phyloP scores from a whole-genome alignment of 192 early-diverging fungal species.

The Funneliformis mosseae region DNA sequence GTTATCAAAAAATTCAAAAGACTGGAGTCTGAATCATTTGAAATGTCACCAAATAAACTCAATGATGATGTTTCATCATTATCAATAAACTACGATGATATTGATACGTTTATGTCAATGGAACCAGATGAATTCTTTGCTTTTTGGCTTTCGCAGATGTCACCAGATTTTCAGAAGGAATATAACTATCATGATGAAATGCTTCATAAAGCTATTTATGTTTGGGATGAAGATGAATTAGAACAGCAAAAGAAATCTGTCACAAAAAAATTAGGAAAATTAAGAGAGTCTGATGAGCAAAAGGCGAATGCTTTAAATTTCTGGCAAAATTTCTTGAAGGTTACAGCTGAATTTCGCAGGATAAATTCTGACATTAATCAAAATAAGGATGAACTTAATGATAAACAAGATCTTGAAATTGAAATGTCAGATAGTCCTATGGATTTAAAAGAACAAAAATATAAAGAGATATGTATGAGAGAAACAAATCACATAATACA shows the following conservation, averaged over 20 bases:
- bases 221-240: constrained; percentile 38
- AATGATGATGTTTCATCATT: background rate
- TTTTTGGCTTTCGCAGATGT: constrained; percentile 41
- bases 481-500: background rate
- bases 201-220: constrained; percentile 43
- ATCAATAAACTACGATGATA: background rate
- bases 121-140: constrained; percentile 34
- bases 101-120: constrained; percentile 7
- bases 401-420: background rate
- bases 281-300: constrained; percentile 40
- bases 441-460: background rate
- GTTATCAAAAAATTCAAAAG: constrained; percentile 49
- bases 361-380: background rate
- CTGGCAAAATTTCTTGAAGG: constrained; percentile 44
- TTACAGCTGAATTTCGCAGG: constrained; percentile 29
- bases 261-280: constrained; percentile 49
- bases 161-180: constrained; percentile 36
- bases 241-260: constrained; percentile 35
- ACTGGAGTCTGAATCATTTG: constrained; percentile 37
- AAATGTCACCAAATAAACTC: constrained; percentile 1
- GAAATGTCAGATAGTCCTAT: background rate
- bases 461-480: background rate
- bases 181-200: constrained; percentile 43
- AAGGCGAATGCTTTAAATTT: constrained; percentile 42
- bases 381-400: background rate